phyloP scores from a whole-genome alignment of 352 stramenopile genomes.

The Pythium brassicae region DNA sequence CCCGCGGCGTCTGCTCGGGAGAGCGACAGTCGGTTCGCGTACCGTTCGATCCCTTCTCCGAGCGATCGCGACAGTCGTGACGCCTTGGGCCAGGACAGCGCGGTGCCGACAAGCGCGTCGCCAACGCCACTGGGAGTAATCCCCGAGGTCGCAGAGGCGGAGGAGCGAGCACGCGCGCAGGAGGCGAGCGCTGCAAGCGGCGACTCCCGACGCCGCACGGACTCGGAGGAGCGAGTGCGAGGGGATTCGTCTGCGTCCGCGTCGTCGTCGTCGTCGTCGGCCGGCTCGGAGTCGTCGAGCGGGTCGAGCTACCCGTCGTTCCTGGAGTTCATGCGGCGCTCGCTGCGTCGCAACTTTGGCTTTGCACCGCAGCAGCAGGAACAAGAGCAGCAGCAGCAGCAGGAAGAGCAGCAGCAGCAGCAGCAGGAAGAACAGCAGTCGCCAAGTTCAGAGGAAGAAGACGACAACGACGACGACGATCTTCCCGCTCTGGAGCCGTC shows the following conservation, averaged over 20 bases:
- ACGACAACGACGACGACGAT: conserved; percentile 4
- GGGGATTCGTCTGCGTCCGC: conserved; percentile 11
- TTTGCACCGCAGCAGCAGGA: conserved; percentile 9
- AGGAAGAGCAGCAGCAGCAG: too few species aligned
- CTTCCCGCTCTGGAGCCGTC: conserved; percentile 9
- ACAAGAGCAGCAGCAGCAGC: neutral
- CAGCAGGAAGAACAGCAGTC: neutral
- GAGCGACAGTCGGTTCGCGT: neutral
- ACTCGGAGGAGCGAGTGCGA: conserved; percentile 14
- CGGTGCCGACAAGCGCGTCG: neutral
- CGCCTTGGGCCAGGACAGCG: neutral
- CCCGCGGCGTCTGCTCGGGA: neutral
- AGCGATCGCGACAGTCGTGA: conserved; percentile 7
- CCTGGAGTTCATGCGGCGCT: conserved; percentile 43
- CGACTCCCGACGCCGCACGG: conserved; percentile 12
- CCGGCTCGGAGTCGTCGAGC: conserved; percentile 2
- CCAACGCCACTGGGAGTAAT: conserved; percentile 38
- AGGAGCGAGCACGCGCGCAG: conserved; percentile 22
- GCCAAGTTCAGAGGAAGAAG: neutral
- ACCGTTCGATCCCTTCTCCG: conserved; percentile 14
- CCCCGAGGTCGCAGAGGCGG: conserved; percentile 57
- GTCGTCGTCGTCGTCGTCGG: conserved; percentile 21
- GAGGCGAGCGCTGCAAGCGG: conserved; percentile 6
- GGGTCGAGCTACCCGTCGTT: conserved; percentile 26
- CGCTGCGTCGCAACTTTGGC: conserved; percentile 30